These are phyloP conservation scores for Crucibulum laeve DNA, from an alignment of 768 basidiomycete genomes.

Conservation along the genomic window DNA sequence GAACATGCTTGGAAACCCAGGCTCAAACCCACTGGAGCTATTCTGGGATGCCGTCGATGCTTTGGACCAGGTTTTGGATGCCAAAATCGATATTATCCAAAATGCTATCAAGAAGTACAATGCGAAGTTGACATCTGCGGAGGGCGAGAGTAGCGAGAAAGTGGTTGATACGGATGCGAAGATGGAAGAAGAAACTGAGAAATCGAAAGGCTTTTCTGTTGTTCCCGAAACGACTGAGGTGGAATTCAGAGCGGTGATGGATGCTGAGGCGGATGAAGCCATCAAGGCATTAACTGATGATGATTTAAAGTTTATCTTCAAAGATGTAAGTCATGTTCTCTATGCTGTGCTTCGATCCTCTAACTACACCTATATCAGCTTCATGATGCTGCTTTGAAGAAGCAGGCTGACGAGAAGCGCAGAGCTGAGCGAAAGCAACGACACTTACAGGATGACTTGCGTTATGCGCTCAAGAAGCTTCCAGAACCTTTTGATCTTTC, in stretches of 20 bases:
- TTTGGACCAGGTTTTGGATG: conserved; percentile 81
- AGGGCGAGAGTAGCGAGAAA: conserved; percentile 15
- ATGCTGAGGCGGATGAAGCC: conserved; percentile 50
- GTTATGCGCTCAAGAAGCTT: conserved; percentile 92
- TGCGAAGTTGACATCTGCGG: conserved; percentile 24
- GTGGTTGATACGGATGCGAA: conserved; percentile 14
- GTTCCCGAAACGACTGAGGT: conserved; percentile 59
- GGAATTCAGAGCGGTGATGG: conserved; percentile 56
- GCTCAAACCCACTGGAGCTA: conserved; percentile 91
- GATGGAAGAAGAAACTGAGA: conserved; percentile 17
- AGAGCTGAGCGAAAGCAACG: conserved; percentile 79
- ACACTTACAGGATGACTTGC: conserved; percentile 90
- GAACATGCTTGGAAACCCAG: conserved; percentile 85
- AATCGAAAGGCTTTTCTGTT: conserved; percentile 34
- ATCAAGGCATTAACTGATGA: conserved; percentile 40
- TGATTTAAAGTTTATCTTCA: conserved; percentile 57
- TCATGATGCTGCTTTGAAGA: conserved; percentile 63
- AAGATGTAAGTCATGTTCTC: conserved; percentile 43
- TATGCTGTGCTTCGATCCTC: conserved; percentile 1
- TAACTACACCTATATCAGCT: conserved; percentile 41
- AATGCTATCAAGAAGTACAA: conserved; percentile 53
- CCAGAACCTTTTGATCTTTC: conserved; percentile 76
- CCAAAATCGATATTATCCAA: conserved; percentile 67
- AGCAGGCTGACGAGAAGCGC: conserved; percentile 83
- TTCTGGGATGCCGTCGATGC: conserved; percentile 94